phyloP scores from a whole-genome alignment of 768 basidiomycete species.

The Lentinula aciculospora region DNA sequence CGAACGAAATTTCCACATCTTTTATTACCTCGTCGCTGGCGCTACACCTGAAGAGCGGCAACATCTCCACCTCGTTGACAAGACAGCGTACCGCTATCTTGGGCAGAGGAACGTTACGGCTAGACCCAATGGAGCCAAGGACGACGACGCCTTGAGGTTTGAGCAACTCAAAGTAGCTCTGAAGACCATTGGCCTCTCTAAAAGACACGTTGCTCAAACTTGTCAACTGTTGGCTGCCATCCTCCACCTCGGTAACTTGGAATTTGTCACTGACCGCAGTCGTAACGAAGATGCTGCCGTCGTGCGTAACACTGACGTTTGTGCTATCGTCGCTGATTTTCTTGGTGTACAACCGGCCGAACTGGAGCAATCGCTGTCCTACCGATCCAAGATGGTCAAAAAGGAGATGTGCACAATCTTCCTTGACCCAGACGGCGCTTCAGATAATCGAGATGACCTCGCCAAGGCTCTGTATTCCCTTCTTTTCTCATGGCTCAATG shows the following conservation, averaged over 20 bases:
- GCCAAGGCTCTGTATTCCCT: slow-evolving; percentile 92
- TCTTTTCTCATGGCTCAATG: slow-evolving; percentile 94
- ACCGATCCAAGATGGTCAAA: slow-evolving; percentile 88
- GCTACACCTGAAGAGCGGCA: slow-evolving; percentile 84
- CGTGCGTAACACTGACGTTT: slow-evolving; percentile 77
- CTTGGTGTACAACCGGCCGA: slow-evolving; percentile 72
- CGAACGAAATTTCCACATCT: slow-evolving; percentile 96
- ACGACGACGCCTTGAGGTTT: slow-evolving; percentile 84
- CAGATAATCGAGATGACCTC: slow-evolving; percentile 90
- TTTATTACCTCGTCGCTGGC: slow-evolving; percentile 94
- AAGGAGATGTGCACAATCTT: slow-evolving; percentile 98
- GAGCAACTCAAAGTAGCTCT: slow-evolving; percentile 93
- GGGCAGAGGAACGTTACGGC: slow-evolving; percentile 55
- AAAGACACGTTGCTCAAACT: slow-evolving; percentile 91
- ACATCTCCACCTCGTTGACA: slow-evolving; percentile 80
- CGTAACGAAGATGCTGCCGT: slow-evolving; percentile 92
- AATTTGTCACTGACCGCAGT: slow-evolving; percentile 79
- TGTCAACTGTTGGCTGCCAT: slow-evolving; percentile 95
- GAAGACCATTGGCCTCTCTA: slow-evolving; percentile 90
- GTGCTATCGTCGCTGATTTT: slow-evolving; percentile 87
- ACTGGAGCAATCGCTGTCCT: slow-evolving; percentile 78
- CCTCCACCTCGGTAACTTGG: slow-evolving; percentile 92
- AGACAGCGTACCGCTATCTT: slow-evolving; percentile 81
- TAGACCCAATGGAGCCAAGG: slow-evolving; percentile 43
- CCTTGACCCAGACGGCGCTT: slow-evolving; percentile 89